Evolutionary conservation across 2,329 filamentous ascomycete genomes (phyloP).

Genomic region (Epichloe sibirici): DNA sequence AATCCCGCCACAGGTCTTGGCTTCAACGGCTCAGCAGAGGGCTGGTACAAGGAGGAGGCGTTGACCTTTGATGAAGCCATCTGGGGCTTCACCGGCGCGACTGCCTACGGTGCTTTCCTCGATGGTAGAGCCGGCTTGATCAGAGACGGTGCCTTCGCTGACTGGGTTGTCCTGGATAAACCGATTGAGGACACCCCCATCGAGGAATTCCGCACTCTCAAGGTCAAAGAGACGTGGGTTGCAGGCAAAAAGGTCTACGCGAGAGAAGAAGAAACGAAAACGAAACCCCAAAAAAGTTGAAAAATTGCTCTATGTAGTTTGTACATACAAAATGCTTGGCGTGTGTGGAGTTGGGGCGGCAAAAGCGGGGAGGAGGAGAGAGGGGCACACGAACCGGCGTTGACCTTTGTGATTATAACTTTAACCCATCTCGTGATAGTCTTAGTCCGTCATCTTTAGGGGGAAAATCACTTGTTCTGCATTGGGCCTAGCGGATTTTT

Average conservation of each 20-base stretch:
- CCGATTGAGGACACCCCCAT: slow-evolving; percentile 37
- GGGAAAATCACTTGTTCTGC: too few relatives aligned
- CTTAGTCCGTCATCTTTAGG: too few relatives aligned
- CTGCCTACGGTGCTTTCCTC: slow-evolving; percentile 46
- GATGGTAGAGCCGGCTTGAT: slow-evolving; percentile 49
- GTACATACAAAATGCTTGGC: neutral
- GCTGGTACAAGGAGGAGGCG: slow-evolving; percentile 49
- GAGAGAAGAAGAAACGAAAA: neutral
- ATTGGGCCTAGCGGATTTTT: too few relatives aligned
- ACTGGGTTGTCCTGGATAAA: slow-evolving; percentile 58
- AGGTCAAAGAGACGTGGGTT: slow-evolving; percentile 57
- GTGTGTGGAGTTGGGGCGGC: too few relatives aligned
- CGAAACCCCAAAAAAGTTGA: too few relatives aligned
- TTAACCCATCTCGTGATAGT: too few relatives aligned
- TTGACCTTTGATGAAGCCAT: slow-evolving; percentile 48
- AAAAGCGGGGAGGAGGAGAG: too few relatives aligned
- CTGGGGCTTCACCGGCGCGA: slow-evolving; percentile 47
- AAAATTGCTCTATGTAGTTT: neutral
- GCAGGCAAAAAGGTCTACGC: slow-evolving; percentile 40
- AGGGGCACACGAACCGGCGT: too few relatives aligned
- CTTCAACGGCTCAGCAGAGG: slow-evolving; percentile 30
- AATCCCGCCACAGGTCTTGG: slow-evolving; percentile 44
- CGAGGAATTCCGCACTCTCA: slow-evolving; percentile 40
- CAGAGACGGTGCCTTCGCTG: slow-evolving; percentile 47
- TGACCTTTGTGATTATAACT: too few relatives aligned